These are phyloP conservation scores for Phycomyces nitens DNA, from an alignment of 192 early-diverging fungal species.

Conservation along the genomic window DNA sequence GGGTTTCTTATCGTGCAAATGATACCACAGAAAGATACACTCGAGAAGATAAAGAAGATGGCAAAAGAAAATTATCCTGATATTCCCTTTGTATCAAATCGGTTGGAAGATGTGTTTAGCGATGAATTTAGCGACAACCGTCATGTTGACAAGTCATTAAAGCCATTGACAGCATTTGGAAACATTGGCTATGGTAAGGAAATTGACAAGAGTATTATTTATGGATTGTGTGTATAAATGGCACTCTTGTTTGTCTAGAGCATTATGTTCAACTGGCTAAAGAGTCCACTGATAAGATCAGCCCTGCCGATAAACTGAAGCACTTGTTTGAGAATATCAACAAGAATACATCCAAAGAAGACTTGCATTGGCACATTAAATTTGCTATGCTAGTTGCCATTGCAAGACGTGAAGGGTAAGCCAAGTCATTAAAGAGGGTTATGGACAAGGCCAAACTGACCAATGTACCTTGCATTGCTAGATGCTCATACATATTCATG, in stretches of 20 bases:
- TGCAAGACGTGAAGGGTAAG: constrained; percentile 50
- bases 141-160: constrained; percentile 33
- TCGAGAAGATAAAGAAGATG: constrained; percentile 39
- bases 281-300: neutral
- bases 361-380: constrained; percentile 64
- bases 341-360: constrained; percentile 66
- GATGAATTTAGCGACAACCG: constrained; percentile 36
- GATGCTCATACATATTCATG: constrained; percentile 61
- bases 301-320: constrained; percentile 39
- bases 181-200: constrained; percentile 7
- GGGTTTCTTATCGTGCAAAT: neutral
- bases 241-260: constrained; percentile 14
- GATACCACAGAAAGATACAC: constrained; percentile 13
- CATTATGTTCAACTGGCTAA: constrained; percentile 4
- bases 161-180: constrained; percentile 14
- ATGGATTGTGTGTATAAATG: constrained; percentile 14
- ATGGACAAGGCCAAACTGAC: neutral
- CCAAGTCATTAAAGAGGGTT: no score
- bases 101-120: constrained; percentile 67
- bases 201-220: no score
- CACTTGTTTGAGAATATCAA: constrained; percentile 51
- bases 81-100: constrained; percentile 39
- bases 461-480: constrained; percentile 7
- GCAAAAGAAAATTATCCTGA: constrained; percentile 36
- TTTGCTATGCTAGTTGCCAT: constrained; percentile 49